phyloP scores from a whole-genome alignment of 2,329 filamentous ascomycete species.

The Aspergillus sp. region DNA sequence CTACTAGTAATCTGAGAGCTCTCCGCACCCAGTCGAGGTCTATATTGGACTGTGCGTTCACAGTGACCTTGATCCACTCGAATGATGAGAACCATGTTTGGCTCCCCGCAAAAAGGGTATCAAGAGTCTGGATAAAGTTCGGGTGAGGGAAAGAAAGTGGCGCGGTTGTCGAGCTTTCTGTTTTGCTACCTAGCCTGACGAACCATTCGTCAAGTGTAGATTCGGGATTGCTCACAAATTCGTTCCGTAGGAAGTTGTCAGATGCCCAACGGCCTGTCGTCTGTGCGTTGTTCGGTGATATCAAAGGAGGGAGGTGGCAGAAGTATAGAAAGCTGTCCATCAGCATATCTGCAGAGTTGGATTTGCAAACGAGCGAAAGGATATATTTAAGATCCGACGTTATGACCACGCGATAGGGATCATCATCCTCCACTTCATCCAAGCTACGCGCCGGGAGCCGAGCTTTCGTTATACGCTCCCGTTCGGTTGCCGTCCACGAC shows the following conservation, averaged over 20 bases:
- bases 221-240: constrained; percentile 24
- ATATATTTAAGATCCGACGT: constrained; percentile 65
- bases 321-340: constrained; percentile 65
- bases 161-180: constrained; percentile 7
- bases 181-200: constrained; percentile 1
- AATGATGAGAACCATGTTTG: constrained; percentile 43
- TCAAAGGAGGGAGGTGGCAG: constrained; percentile 52
- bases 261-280: constrained; percentile 33
- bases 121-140: constrained; percentile 37
- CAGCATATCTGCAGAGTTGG: constrained; percentile 39
- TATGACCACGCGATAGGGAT: constrained; percentile 74
- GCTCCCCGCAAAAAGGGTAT: constrained; percentile 46
- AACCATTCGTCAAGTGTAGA: constrained; percentile 20
- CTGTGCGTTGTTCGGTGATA: constrained; percentile 14
- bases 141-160: constrained; percentile 30
- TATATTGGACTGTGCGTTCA: constrained; percentile 25
- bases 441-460: constrained; percentile 62
- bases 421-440: constrained; percentile 67
- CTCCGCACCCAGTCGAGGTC: constrained; percentile 44
- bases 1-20: constrained; percentile 51
- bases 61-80: constrained; percentile 20
- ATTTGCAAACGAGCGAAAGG: constrained; percentile 36
- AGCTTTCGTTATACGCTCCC: constrained; percentile 40
- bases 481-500: constrained; percentile 49
- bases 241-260: constrained; percentile 49